Conservation (phyloP, 768 basidiomycete genomes). For the Pulveroboletus sp. region DNA sequence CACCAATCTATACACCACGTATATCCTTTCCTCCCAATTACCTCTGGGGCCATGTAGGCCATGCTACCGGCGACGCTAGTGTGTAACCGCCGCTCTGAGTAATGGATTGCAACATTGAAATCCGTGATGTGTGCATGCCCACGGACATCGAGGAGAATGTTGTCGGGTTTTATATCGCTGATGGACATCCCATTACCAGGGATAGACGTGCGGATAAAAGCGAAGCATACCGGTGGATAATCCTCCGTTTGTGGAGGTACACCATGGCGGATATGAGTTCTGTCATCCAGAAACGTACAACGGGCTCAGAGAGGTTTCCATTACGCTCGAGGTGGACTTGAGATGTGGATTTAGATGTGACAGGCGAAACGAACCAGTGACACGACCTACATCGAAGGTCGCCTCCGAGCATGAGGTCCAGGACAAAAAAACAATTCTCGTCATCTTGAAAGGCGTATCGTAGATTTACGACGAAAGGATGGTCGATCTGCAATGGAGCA, state of each 20-base stretch:
- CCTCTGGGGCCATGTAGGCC: slow-evolving; percentile 99
- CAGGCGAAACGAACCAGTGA: not conserved
- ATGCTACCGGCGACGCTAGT: slow-evolving; percentile 96
- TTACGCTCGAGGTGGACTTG: slow-evolving; percentile 81
- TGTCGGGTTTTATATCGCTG: slow-evolving; percentile 96
- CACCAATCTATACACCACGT: slow-evolving; percentile 94
- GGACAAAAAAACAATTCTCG: slow-evolving; percentile 94
- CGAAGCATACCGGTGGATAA: slow-evolving; percentile 81
- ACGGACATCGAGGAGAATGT: slow-evolving; percentile 87
- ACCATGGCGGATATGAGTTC: slow-evolving; percentile 81
- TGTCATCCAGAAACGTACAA: slow-evolving; percentile 83
- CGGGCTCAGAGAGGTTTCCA: slow-evolving; percentile 59
- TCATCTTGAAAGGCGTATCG: slow-evolving; percentile 98
- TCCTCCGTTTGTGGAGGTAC: slow-evolving; percentile 87
- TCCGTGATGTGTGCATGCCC: slow-evolving; percentile 98
- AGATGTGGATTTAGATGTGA: not conserved
- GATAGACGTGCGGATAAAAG: not conserved
- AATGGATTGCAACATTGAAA: slow-evolving; percentile 98
- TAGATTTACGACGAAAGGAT: slow-evolving; percentile 84
- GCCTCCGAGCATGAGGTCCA: slow-evolving; percentile 95
- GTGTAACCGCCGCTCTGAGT: slow-evolving; percentile 82
- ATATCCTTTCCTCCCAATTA: slow-evolving; percentile 89
- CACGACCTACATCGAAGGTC: slow-evolving; percentile 77
- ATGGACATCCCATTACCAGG: slow-evolving; percentile 8
- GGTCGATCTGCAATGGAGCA: slow-evolving; percentile 58